Percentiles rank a stretch among this genome's conserved stretches.
These are phyloP conservation scores for Erythrophleum ivorense DNA, from an alignment of 331 rosid species.

Conservation along the genomic window DNA sequence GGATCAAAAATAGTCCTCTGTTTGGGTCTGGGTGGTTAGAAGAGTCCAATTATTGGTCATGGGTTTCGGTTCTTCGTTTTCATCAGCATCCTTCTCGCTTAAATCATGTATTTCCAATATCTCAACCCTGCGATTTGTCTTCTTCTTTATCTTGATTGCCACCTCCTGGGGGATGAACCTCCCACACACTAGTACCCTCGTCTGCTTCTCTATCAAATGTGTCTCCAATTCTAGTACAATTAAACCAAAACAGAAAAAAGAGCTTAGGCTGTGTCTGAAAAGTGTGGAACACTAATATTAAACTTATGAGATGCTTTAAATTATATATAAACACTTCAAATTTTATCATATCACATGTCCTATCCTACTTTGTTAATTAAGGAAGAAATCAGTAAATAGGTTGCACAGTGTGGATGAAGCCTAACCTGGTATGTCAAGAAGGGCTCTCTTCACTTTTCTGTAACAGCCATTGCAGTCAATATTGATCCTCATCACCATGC, in stretches of 20 bases:
- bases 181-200: slow-evolving; percentile 51
- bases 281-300: not conserved
- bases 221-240: slow-evolving; percentile 43
- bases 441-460: slow-evolving; percentile 54
- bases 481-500: slow-evolving; percentile 64
- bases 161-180: slow-evolving; percentile 57
- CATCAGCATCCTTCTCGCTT: slow-evolving; percentile 6
- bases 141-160: slow-evolving; percentile 57
- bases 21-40: slow-evolving; percentile 17
- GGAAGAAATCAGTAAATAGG: too few relatives aligned
- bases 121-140: slow-evolving; percentile 58
- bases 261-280: too few relatives aligned
- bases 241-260: slow-evolving; percentile 31
- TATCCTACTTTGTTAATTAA: too few relatives aligned
- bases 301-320: too few relatives aligned
- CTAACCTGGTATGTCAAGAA: slow-evolving; percentile 56
- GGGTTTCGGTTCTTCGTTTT: slow-evolving; percentile 31
- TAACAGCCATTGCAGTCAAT: slow-evolving; percentile 54
- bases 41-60: slow-evolving; percentile 38
- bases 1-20: not conserved
- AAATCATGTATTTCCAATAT: slow-evolving; percentile 51
- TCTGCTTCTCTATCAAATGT: slow-evolving; percentile 48
- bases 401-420: not conserved
- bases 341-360: too few relatives aligned
- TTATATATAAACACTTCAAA: too few relatives aligned